These are phyloP conservation scores for Favolaschia claudopus DNA, from an alignment of 768 basidiomycete genomes.

Conservation along the genomic window DNA sequence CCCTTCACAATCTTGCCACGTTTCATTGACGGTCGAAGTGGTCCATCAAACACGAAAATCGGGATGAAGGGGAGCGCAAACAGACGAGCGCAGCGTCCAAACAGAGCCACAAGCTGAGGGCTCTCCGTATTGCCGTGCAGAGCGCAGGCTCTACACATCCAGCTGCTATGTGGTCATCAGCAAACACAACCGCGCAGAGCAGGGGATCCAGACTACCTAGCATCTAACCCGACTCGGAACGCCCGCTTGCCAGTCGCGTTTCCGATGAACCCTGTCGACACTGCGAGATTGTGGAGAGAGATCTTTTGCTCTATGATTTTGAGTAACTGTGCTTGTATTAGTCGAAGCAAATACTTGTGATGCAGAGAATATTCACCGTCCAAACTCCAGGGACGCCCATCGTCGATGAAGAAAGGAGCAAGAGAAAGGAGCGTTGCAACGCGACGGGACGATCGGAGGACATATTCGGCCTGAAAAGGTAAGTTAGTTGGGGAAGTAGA, in stretches of 20 bases:
- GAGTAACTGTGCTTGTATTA: too few relatives aligned
- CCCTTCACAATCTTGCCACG: conserved; percentile 40
- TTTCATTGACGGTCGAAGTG: conserved; percentile 48
- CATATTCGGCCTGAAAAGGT: too few relatives aligned
- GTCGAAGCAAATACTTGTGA: too few relatives aligned
- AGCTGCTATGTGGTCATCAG: conserved; percentile 8
- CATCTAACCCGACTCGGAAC: conserved; percentile 49
- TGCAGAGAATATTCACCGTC: too few relatives aligned
- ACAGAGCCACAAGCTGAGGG: conserved; percentile 50
- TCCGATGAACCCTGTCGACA: conserved; percentile 39
- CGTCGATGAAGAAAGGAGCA: too few relatives aligned
- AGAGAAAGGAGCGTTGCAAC: too few relatives aligned
- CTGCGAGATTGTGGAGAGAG: conserved; percentile 41
- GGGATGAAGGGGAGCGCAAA: conserved; percentile 46
- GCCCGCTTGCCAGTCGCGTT: conserved; percentile 42
- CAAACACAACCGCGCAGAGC: background rate
- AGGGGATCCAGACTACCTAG: conserved; percentile 25
- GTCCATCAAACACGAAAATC: conserved; percentile 61
- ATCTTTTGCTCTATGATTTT: conserved; percentile 40
- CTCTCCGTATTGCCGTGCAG: conserved; percentile 51
- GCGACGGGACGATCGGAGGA: too few relatives aligned
- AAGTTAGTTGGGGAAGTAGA: too few relatives aligned
- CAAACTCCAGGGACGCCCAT: too few relatives aligned
- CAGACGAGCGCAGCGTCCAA: conserved; percentile 48
- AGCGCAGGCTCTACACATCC: conserved; percentile 19